A percentile compares a stretch with the other conserved stretches of the same genome.
Conservation (phyloP, 768 basidiomycete species). For the Hygrocybe punicea region DNA sequence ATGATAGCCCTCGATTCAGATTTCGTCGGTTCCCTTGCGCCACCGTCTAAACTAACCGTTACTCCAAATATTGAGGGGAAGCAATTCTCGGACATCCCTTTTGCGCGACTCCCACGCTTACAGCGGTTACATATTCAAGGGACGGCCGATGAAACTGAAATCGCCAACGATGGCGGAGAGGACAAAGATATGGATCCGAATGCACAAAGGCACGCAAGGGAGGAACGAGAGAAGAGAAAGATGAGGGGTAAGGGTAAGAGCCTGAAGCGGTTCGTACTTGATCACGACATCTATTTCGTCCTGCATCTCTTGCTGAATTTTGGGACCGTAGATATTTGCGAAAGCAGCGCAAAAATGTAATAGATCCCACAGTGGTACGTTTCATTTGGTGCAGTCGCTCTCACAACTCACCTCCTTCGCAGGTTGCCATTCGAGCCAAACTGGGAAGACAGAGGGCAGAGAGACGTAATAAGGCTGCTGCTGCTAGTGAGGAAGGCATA, state of each 20-base stretch:
- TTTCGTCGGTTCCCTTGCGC: slow-evolving; percentile 66
- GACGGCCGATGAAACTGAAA: slow-evolving; percentile 68
- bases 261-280: slow-evolving; percentile 58
- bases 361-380: slow-evolving; percentile 74
- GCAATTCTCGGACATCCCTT: slow-evolving; percentile 52
- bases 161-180: slow-evolving; percentile 40
- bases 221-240: slow-evolving; percentile 66
- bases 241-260: slow-evolving; percentile 85
- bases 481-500: slow-evolving; percentile 29
- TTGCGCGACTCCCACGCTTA: slow-evolving; percentile 69
- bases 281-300: neutral
- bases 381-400: neutral
- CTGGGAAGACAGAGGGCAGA: slow-evolving; percentile 57
- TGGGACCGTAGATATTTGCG: slow-evolving; percentile 53
- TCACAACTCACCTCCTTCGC: neutral
- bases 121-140: slow-evolving; percentile 73
- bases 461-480: slow-evolving; percentile 33
- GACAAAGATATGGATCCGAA: slow-evolving; percentile 33
- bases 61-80: slow-evolving; percentile 38
- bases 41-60: slow-evolving; percentile 57
- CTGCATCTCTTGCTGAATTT: neutral
- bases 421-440: slow-evolving; percentile 66
- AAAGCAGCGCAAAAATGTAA: slow-evolving; percentile 93
- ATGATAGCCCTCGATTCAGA: slow-evolving; percentile 84
- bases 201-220: slow-evolving; percentile 38